Base-by-base conservation (phyloP, 495 filamentous ascomycete genomes). In the Penicillium cinerascens region DNA sequence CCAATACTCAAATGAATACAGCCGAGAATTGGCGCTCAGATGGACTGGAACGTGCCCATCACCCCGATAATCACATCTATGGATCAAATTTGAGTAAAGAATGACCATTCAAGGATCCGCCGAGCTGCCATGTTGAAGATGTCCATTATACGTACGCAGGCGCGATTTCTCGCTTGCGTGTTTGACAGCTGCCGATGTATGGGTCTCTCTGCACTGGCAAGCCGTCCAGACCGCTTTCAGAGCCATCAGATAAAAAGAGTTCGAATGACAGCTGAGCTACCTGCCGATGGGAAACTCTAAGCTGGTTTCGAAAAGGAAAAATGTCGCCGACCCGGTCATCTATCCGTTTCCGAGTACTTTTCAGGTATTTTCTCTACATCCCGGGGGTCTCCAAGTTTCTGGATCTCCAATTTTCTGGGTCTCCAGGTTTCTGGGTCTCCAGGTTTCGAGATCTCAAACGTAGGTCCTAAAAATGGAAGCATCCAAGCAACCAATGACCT, bases 191-290 rank as follows among this genome's bases (percentile, higher is more conserved):
- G 44, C 51, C 47, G 15, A 18, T 44, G 38, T 26, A 36, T 27
- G 44, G 40, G 39, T 47, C 15, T 54, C 15, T 54, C 35, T 39
- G 42, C 49, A 52, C 46, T 52, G 44, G 35, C 43, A 44, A 42
- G 20, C 40, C 44, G 43, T 51, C 58, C 51, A 49, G 58, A 47
- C 54, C 51, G 25, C 38, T 36, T 56, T 21, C 6, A 45, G 21
- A 49, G 26, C 22, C 25, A 8, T 33, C 46, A 4, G 18, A n/a
- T 10, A 42, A 54, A 54, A 36, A 51, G 35, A 54, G 52, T 58
- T 61, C 52, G 15, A 33, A 36, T 56, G 47, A 57, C 52, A 61
- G 45, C 44, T 48, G 54, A 51, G 43, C 37, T 55, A 46, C 54
- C 39, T 53, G 49, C 38, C 36, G 44, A 39, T 45, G 35, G 26